Base-by-base conservation (phyloP, 129 eudicot genomes). In the Artemisia tridentata region DNA sequence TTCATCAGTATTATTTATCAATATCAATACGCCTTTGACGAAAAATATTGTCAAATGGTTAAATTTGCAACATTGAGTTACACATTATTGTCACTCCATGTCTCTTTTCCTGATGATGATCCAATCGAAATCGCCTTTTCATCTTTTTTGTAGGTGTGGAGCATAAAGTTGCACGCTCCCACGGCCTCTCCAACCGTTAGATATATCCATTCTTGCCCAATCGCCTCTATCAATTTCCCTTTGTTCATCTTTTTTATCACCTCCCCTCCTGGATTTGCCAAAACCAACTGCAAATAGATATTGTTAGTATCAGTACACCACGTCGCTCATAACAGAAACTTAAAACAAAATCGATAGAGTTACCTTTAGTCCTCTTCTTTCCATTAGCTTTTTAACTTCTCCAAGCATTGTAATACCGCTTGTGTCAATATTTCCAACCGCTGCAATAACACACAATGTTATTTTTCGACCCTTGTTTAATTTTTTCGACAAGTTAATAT, bases 361-460 rank as follows among this genome's bases (percentile, higher is more conserved):
- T 71, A 91, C 98, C 96, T 87, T 87, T 64, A 93, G 84, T 57
- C 85, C 98, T 81, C 91, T 79, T 70, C 89, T 79, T 58, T 93
- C 96, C 21, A 78, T 45, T 47, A 59, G 73, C 78, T 85, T 87
- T 71, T 85, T 85, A 23, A 93, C 75, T 79, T 93, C 98, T 61
- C 87, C 96, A 8, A 93, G 74, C 98, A 93, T 93, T 71, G 96
- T 84, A 65, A 85, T 83, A 63, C 97, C 98, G 31, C 98, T 93
- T 0, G 98, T 87, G 68, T 93, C 98, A 27, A 93, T 87, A 86
- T 88, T 84, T 51, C 88, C 98, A 53, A 93, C 91, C n/a, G 96
- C 98, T 93, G 84, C 67, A 53, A 73, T 2, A 5, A 59, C 41
- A 12, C 23, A 34, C 56, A 17, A 52, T 12, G 12, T 77, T 63